A percentile compares a stretch with the other conserved stretches of the same genome.
Evolutionary conservation across 176 grass and related monocot genomes (phyloP).

Genomic region (Alopecurus myosuroides): DNA sequence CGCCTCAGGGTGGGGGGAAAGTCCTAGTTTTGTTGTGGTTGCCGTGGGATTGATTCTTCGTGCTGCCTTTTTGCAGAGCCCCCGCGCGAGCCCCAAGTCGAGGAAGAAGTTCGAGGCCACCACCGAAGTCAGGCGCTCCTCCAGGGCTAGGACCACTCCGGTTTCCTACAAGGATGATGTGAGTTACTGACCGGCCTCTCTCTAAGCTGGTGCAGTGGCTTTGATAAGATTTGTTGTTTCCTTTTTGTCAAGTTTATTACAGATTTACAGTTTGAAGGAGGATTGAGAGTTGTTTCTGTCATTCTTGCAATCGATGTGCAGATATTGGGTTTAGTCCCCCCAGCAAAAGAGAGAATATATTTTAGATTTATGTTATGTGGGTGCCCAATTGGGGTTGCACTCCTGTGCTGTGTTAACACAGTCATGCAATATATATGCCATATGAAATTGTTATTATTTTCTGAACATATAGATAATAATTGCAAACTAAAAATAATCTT

Average conservation of each 20-base stretch:
- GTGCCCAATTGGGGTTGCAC: neutral
- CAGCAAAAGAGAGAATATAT: too few species aligned
- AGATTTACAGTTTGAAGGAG: neutral
- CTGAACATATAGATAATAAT: neutral
- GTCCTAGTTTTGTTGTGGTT: neutral
- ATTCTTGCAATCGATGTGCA: neutral
- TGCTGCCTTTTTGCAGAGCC: constrained; percentile 27
- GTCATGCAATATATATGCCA: too few species aligned
- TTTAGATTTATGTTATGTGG: neutral
- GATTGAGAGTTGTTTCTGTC: neutral
- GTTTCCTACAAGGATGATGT: constrained; percentile 93
- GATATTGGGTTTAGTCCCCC: neutral
- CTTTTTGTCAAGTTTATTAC: neutral
- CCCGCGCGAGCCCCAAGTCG: constrained; percentile 50
- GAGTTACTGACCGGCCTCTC: constrained; percentile 25
- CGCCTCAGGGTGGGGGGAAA: neutral
- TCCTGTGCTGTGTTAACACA: neutral
- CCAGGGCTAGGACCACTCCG: constrained; percentile 48
- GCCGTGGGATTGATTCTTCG: neutral
- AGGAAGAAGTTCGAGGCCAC: constrained; percentile 55
- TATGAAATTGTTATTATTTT: neutral
- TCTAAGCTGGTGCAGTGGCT: neutral
- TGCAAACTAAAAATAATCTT: neutral
- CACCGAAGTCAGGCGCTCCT: constrained; percentile 81
- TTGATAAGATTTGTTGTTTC: neutral